A percentile compares a stretch with the other conserved stretches of the same genome.
phyloP scores from a whole-genome alignment of 1,139 yeast species.

The Taiozyma sp. region DNA sequence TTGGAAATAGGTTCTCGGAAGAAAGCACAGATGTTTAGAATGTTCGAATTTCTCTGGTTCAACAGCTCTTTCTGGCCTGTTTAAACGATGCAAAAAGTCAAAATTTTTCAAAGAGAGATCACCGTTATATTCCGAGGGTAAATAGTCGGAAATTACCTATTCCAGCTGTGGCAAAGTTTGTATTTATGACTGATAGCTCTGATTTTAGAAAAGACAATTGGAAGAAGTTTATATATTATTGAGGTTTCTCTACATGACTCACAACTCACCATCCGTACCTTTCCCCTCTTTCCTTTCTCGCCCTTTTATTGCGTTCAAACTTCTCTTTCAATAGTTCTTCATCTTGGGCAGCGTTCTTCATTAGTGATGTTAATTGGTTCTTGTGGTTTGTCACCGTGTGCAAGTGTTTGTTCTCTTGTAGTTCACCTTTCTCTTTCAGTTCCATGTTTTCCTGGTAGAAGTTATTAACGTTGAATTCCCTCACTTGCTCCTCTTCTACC shows the following conservation, averaged over 20 bases:
- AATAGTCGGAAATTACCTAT: not conserved
- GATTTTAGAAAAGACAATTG: not conserved
- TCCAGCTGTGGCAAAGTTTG: not conserved
- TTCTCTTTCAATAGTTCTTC: slow-evolving; percentile 25
- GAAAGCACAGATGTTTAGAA: not conserved
- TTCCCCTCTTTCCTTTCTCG: slow-evolving; percentile 21
- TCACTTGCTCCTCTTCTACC: slow-evolving; percentile 3
- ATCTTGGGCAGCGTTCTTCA: slow-evolving; percentile 29
- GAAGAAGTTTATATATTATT: not conserved
- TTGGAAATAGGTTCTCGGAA: not conserved
- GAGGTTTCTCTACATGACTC: not conserved
- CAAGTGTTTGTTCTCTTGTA: slow-evolving; percentile 18
- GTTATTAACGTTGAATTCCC: slow-evolving; percentile 17
- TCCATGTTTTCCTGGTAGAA: slow-evolving; percentile 20
- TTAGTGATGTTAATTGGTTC: slow-evolving; percentile 28
- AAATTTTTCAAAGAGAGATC: not conserved
- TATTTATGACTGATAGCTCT: not conserved
- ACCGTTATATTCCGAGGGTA: not conserved
- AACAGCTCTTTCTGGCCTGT: not conserved
- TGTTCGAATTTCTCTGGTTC: not conserved
- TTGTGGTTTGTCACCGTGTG: slow-evolving; percentile 25
- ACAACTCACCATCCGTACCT: slow-evolving; percentile 29
- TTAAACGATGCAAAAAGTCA: not conserved
- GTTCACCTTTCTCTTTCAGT: slow-evolving; percentile 17
- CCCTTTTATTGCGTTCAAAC: slow-evolving; percentile 22